Evolutionary conservation across 2,329 filamentous ascomycete genomes (phyloP).

Genomic region (Colletotrichum incanum): DNA sequence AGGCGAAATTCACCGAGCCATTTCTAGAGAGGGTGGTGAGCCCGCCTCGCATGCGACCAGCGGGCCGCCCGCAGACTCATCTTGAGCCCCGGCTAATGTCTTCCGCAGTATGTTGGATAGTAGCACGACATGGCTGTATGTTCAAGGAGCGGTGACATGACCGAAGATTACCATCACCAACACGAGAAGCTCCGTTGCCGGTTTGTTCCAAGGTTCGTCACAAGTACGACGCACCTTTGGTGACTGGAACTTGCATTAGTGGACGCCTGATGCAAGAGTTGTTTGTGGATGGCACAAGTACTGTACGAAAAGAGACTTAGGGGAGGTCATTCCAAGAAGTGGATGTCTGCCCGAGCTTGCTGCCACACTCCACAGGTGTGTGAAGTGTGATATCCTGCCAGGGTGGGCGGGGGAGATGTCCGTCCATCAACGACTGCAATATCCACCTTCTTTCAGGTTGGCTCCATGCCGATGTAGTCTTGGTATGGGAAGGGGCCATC

Average conservation of each 20-base stretch:
- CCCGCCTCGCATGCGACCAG: slow-evolving; percentile 23
- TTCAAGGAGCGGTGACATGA: slow-evolving; percentile 21
- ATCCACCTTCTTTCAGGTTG: slow-evolving; percentile 8
- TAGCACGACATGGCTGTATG: slow-evolving; percentile 9
- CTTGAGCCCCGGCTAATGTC: slow-evolving; percentile 3
- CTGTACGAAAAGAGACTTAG: slow-evolving; percentile 41
- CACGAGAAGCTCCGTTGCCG: slow-evolving; percentile 12
- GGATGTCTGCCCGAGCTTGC: slow-evolving; percentile 5
- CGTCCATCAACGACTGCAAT: slow-evolving; percentile 13
- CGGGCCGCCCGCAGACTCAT: slow-evolving; percentile 30
- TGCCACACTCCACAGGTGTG: slow-evolving; percentile 1
- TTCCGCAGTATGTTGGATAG: slow-evolving; percentile 8
- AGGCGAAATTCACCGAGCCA: not conserved
- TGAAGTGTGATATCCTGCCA: slow-evolving; percentile 13
- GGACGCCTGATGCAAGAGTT: slow-evolving; percentile 25
- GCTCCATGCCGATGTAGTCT: slow-evolving; percentile 16
- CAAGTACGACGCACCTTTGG: slow-evolving; percentile 23
- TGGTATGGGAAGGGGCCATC: slow-evolving; percentile 25
- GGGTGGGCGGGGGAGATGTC: slow-evolving; percentile 7
- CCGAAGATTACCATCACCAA: slow-evolving; percentile 19
- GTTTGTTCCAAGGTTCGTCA: slow-evolving; percentile 12
- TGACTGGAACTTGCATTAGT: slow-evolving; percentile 40
- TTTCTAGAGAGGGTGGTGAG: slow-evolving; percentile 19
- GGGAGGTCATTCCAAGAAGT: slow-evolving; percentile 4
- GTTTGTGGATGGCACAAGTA: slow-evolving; percentile 37